phyloP scores from a whole-genome alignment of 2,329 filamentous ascomycete genomes.

The Aspergillus intermedius region DNA sequence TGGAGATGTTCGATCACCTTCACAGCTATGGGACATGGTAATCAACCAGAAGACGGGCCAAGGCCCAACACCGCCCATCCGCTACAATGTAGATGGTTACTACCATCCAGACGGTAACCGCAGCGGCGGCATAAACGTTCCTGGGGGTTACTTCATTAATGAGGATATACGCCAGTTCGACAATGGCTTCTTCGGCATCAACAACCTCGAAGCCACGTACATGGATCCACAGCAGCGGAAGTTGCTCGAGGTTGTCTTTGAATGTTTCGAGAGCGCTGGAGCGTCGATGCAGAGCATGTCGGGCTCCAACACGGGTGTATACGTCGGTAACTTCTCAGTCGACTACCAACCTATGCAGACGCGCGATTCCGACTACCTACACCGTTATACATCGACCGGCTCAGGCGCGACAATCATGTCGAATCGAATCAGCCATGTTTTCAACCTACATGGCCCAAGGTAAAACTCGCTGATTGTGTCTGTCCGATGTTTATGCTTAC shows the following conservation, averaged over 20 bases:
- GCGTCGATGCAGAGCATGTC: constrained; percentile 9
- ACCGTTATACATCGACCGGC: constrained; percentile 10
- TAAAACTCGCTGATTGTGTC: too few species aligned
- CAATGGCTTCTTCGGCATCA: constrained; percentile 17
- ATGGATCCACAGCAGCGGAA: constrained; percentile 23
- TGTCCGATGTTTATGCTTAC: too few species aligned
- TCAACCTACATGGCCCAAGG: constrained; percentile 31
- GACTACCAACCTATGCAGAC: constrained; percentile 10
- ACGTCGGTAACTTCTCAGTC: constrained; percentile 11
- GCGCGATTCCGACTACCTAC: background rate
- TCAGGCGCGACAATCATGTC: constrained; percentile 6
- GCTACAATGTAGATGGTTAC: constrained; percentile 12
- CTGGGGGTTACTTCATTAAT: constrained; percentile 8
- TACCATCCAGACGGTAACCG: constrained; percentile 6
- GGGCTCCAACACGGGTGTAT: constrained; percentile 13
- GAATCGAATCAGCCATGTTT: constrained; percentile 29
- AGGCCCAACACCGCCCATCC: constrained; percentile 10
- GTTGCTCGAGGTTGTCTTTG: constrained; percentile 20
- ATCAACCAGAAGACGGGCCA: constrained; percentile 10
- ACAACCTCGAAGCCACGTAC: constrained; percentile 10
- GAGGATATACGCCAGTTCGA: constrained; percentile 15
- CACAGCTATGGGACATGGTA: constrained; percentile 17
- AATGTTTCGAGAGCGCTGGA: constrained; percentile 19
- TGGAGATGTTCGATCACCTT: constrained; percentile 9
- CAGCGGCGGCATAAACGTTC: constrained; percentile 9